phyloP scores from a whole-genome alignment of 371 early-diverging fungal species.

The Syncephalastrum monosporum region DNA sequence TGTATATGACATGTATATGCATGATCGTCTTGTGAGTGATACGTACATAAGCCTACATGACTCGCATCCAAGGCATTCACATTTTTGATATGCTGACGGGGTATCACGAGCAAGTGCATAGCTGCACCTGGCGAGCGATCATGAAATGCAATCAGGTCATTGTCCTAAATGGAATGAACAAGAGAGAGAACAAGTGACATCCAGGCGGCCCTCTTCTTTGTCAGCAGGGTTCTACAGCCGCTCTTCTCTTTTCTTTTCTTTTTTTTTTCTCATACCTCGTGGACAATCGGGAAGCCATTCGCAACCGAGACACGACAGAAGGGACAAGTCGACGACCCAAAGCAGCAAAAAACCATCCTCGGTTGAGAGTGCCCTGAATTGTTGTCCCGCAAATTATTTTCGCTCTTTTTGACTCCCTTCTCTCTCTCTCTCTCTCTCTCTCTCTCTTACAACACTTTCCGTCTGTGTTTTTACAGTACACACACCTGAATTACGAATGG shows the following conservation, averaged over 20 bases:
- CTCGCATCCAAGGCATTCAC: constrained; percentile 33
- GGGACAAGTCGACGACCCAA: constrained; percentile 6
- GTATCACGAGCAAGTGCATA: constrained; percentile 56
- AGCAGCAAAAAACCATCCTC: too few species aligned
- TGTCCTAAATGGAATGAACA: constrained; percentile 32
- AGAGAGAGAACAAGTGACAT: not conserved
- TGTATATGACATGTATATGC: too few species aligned
- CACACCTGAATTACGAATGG: not conserved
- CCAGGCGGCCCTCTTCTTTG: not conserved
- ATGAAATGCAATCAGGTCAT: constrained; percentile 52
- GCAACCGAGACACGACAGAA: constrained; percentile 22
- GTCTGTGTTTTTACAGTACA: too few species aligned
- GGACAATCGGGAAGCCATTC: constrained; percentile 23
- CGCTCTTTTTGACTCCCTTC: too few species aligned
- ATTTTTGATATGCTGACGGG: constrained; percentile 46
- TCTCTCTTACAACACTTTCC: too few species aligned
- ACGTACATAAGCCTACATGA: constrained; percentile 53
- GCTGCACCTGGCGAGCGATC: constrained; percentile 59
- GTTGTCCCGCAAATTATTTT: too few species aligned
- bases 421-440: too few species aligned
- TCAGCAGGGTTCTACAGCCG: not conserved
- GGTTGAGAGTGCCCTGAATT: too few species aligned
- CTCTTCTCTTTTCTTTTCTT: constrained; percentile 1
- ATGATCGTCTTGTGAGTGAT: too few species aligned
- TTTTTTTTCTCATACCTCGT: constrained; percentile 15